Conservation (phyloP, 179 eudicot species). For the Beta corolliflora region DNA sequence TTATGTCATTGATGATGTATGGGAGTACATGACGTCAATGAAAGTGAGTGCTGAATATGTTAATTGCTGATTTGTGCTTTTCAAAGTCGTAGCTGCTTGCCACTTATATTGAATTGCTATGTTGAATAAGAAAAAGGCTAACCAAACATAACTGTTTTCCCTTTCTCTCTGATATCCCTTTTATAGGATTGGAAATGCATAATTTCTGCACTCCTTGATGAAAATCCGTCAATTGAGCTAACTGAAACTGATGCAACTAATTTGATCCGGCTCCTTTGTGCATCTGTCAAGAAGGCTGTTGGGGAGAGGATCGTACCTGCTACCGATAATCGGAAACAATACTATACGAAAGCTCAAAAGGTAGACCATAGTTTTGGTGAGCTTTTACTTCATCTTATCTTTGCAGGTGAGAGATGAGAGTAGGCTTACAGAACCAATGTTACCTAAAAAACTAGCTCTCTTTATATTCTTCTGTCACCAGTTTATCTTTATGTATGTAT, state of each 20-base stretch:
- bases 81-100: not conserved
- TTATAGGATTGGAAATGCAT: slow-evolving; percentile 94
- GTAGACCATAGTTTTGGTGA: slow-evolving; percentile 35
- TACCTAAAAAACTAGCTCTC: not conserved
- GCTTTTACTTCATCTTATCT: not conserved
- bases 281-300: slow-evolving; percentile 87
- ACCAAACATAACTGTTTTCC: not conserved
- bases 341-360: slow-evolving; percentile 82
- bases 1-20: slow-evolving; percentile 95
- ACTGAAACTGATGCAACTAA: slow-evolving; percentile 87
- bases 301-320: slow-evolving; percentile 96
- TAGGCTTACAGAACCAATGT: not conserved
- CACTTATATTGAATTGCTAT: slow-evolving; percentile 4
- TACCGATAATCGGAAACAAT: slow-evolving; percentile 76
- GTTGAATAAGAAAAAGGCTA: slow-evolving; percentile 6
- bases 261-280: slow-evolving; percentile 81
- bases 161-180: slow-evolving; percentile 14
- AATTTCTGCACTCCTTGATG: slow-evolving; percentile 74
- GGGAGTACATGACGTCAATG: slow-evolving; percentile 99
- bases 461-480: not conserved
- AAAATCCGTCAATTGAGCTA: slow-evolving; percentile 76
- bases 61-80: slow-evolving; percentile 5
- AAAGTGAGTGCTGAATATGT: slow-evolving; percentile 51
- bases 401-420: not conserved
- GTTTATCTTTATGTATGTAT: slow-evolving; percentile 19